A percentile compares a stretch with the other conserved stretches of the same genome.
These are phyloP conservation scores for Fragaria vesca DNA, from an alignment of 306 rosid genomes.

Conservation along the genomic window DNA sequence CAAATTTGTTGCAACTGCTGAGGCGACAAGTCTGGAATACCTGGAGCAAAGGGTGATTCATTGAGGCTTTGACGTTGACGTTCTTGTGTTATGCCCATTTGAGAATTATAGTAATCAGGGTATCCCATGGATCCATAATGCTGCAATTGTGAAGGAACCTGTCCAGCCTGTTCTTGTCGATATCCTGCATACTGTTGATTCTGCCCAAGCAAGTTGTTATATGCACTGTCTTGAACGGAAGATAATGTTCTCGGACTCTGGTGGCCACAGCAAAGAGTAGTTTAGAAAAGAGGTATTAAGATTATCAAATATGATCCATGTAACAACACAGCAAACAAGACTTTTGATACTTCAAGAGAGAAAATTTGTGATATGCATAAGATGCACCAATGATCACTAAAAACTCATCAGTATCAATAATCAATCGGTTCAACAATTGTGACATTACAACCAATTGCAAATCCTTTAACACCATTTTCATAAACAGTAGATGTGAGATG, in stretches of 20 bases:
- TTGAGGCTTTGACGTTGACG: slow-evolving; percentile 28
- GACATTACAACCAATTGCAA: background rate
- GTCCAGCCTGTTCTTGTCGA: slow-evolving; percentile 30
- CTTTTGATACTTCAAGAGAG: background rate
- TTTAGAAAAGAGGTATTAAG: background rate
- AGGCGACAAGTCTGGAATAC: slow-evolving; percentile 31
- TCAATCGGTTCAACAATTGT: background rate
- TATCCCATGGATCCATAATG: slow-evolving; percentile 26
- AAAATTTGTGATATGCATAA: background rate
- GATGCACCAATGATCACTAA: background rate
- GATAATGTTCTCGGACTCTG: slow-evolving; percentile 35
- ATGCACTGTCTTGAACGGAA: slow-evolving; percentile 26
- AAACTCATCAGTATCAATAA: background rate
- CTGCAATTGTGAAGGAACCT: slow-evolving; percentile 27
- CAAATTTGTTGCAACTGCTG: slow-evolving; percentile 46
- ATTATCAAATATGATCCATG: background rate
- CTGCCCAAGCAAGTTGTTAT: slow-evolving; percentile 28
- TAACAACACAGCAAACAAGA: background rate
- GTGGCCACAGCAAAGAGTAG: background rate
- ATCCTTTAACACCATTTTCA: background rate
- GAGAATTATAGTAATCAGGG: slow-evolving; percentile 24
- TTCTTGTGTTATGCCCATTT: slow-evolving; percentile 28
- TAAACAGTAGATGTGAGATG: background rate
- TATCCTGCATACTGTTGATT: slow-evolving; percentile 24
- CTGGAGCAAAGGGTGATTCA: slow-evolving; percentile 20